A percentile compares a stretch with the other conserved stretches of the same genome.
phyloP scores from a whole-genome alignment of 164 flowering plant species.

The Tinospora cordifolia region DNA sequence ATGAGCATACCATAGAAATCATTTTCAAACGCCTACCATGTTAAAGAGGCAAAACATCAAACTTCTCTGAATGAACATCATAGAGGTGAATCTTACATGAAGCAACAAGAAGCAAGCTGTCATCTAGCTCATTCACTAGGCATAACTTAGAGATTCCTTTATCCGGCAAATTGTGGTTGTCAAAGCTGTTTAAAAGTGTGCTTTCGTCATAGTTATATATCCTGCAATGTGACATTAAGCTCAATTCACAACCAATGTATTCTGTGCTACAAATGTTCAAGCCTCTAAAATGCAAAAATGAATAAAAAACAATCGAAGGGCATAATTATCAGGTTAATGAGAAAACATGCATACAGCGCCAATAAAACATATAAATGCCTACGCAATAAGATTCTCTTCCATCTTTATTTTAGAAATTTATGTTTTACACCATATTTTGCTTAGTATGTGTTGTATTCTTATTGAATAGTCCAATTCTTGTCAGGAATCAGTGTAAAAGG shows the following conservation, averaged over 20 bases:
- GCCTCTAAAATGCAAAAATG: neutral
- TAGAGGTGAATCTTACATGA: slow-evolving; percentile 54
- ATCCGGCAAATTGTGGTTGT: slow-evolving; percentile 75
- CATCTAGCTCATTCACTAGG: slow-evolving; percentile 91
- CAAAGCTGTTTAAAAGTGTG: slow-evolving; percentile 62
- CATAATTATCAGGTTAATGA: neutral
- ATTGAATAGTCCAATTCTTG: neutral
- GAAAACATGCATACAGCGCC: neutral
- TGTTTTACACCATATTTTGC: neutral
- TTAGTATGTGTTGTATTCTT: too few relatives aligned
- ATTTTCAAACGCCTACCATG: neutral
- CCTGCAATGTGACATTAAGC: slow-evolving; percentile 28
- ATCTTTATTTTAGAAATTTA: neutral
- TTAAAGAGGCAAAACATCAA: slow-evolving; percentile 10
- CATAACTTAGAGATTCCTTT: slow-evolving; percentile 89
- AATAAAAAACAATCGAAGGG: neutral
- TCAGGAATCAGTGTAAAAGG: neutral
- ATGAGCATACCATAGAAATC: neutral
- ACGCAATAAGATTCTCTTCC: neutral
- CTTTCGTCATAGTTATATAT: slow-evolving; percentile 85
- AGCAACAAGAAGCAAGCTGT: slow-evolving; percentile 91
- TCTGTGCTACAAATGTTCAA: neutral
- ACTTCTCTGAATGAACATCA: slow-evolving; percentile 18
- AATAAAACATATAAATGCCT: neutral
- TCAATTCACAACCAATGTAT: neutral